Base-by-base conservation (phyloP, 2,329 filamentous ascomycete genomes). In the Nothophaeocryptopus gaeumannii region DNA sequence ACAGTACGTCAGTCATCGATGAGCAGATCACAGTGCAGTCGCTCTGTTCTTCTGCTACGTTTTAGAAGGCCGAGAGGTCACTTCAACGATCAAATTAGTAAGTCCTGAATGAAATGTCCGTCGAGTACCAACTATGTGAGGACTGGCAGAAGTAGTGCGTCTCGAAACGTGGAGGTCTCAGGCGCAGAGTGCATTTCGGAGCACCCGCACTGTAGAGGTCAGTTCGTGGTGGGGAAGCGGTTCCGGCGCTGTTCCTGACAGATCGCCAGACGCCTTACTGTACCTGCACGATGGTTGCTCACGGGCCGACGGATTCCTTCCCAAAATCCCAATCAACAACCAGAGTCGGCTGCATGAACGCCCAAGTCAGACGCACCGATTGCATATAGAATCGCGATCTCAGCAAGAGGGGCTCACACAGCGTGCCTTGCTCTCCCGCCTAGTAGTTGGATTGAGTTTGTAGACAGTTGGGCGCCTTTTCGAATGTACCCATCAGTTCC, bases 321-420 rank as follows among this genome's bases (percentile, higher is more conserved):
- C 20, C 4, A 26, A 26, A 26, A 7, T 7, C 20, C 3, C 20
- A 26, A 7, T 26, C 20, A 26, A 26, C 20, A 26, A 26, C 20
- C 20, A 26, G 32, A 48, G 39, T 39, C 32, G 46, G 33, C 31
- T 48, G 46, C 46, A 48, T 48, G 32, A 41, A 43, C 33, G 46
- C 46, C 46, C 46, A 34, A 43, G n/a, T 16, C 16, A 20, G 32
- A 32, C 32, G 39, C 33, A 34, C 32, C 46, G 46, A 48, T 48
- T 39, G 11, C 13, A 29, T 35, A 26, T 33, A 12, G 32, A 43
- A 41, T 30, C 32, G 26, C 45, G 45, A 48, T 48, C 45, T 26
- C 20, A 4, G 20, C 20, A 3, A 7, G 20, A 26, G 20, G 7
- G 20, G 20, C 3, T 26, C 20, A 26, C 20, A 26, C 20, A 26